Base-by-base conservation (phyloP, 495 filamentous ascomycete species). In the Sabuloglossum arenarium region DNA sequence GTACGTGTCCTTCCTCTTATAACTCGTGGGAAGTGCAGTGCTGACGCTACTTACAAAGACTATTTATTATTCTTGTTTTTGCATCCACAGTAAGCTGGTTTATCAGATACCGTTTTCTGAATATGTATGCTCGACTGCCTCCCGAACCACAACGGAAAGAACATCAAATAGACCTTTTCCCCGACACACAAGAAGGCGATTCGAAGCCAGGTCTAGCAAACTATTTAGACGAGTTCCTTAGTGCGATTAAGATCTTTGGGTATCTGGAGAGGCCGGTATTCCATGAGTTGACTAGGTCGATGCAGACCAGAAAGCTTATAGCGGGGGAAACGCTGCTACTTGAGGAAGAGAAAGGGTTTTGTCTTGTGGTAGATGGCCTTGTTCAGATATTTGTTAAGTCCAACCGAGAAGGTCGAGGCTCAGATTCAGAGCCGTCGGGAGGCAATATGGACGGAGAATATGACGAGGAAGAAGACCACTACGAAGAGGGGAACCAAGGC, bases 341-440 rank as follows among this genome's bases (percentile, higher is more conserved):
- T 42, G 91, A 97, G 64, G 91, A 97, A 65, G 91, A 98, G 62
- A 94, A 98, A 61, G 91, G 91, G 0, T 98, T 98, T 63, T 98
- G 93, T 62, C 73, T 98, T 58, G 91, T 98, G 12, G 91, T 98
- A 6, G 93, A 98, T 72, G 91, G 91, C 0, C 63, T 96, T 58
- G 93, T 98, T 1, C 89, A 98, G 68, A 96, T 98, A 43, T 98
- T 97, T 66, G 91, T 97, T 63, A 96, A 95, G 65, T 94, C 91
- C 21, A 78, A 77, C 21, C 78, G 80, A 14, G 75, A 85, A 43
- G 69, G 68, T 2, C 63, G 69, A 25, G 65, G 63, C 27, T 65
- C 69, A 28, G 62, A 66, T 53, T 62, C 62, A 19, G 63, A 65
- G n/a, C 61, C 61, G 31, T 39, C 54, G 37, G 53, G 61, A 5